These are phyloP conservation scores for Fusarium protoensiforme DNA, from an alignment of 2,329 filamentous ascomycete species.

Conservation along the genomic window DNA sequence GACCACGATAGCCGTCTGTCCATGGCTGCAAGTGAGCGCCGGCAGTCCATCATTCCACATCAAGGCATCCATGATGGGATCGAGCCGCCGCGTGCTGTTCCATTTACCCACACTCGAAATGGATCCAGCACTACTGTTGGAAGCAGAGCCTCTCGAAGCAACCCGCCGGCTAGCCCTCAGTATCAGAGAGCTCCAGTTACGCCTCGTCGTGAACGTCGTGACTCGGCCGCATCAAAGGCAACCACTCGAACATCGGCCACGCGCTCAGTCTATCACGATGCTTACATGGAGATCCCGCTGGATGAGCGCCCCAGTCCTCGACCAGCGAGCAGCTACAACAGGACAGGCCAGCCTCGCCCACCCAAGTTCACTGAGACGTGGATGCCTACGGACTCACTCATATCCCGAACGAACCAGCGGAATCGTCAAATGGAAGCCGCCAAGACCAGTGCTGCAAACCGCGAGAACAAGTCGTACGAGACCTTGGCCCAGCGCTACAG, in stretches of 20 bases:
- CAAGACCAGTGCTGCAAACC: conserved; percentile 47
- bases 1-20: conserved; percentile 70
- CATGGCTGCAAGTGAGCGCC: conserved; percentile 54
- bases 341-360: conserved; percentile 49
- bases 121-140: conserved; percentile 68
- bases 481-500: conserved; percentile 59
- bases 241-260: conserved; percentile 60
- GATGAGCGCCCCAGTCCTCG: conserved; percentile 50
- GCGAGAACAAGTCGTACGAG: conserved; percentile 56
- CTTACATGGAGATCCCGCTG: conserved; percentile 63
- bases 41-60: conserved; percentile 56
- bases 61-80: conserved; percentile 59
- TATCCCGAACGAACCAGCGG: conserved; percentile 65
- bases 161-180: conserved; percentile 64
- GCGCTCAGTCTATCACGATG: conserved; percentile 51
- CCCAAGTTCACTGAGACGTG: conserved; percentile 66
- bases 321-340: conserved; percentile 35
- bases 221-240: conserved; percentile 56
- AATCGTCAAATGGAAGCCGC: conserved; percentile 55
- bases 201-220: conserved; percentile 57
- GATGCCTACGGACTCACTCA: conserved; percentile 64
- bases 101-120: conserved; percentile 83
- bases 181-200: conserved; percentile 61
- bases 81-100: conserved; percentile 67
- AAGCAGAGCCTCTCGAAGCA: conserved; percentile 64